These are phyloP conservation scores for Phialocephala subalpina DNA, from an alignment of 2,329 filamentous ascomycete genomes.

Conservation along the genomic window DNA sequence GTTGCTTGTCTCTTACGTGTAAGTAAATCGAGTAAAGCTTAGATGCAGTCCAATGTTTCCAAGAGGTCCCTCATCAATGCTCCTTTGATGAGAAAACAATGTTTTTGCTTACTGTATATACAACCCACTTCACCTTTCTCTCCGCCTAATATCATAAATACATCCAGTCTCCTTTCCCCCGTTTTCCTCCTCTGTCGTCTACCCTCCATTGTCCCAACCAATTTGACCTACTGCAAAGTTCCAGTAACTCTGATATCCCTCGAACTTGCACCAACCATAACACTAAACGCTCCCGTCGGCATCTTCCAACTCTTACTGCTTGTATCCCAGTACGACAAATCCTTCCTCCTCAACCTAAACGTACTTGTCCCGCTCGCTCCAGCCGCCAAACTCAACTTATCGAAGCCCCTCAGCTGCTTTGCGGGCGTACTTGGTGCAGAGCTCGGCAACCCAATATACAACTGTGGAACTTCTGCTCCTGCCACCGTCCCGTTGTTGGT, in stretches of 20 bases:
- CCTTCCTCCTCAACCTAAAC: constrained; percentile 48
- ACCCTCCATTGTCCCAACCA: neutral
- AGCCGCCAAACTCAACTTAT: constrained; percentile 59
- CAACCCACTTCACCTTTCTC: neutral
- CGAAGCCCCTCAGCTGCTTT: constrained; percentile 70
- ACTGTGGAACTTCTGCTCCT: constrained; percentile 62
- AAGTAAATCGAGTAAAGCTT: too few species aligned
- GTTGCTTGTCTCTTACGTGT: too few species aligned
- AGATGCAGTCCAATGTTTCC: too few species aligned
- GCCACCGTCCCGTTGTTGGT: constrained; percentile 66
- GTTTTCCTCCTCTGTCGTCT: too few species aligned
- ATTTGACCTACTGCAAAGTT: constrained; percentile 14
- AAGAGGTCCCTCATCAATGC: too few species aligned
- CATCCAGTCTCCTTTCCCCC: neutral
- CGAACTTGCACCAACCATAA: constrained; percentile 38
- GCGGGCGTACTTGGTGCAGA: constrained; percentile 53
- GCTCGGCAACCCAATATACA: constrained; percentile 49
- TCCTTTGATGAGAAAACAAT: neutral
- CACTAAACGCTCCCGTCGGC: constrained; percentile 35
- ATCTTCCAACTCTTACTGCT: constrained; percentile 64
- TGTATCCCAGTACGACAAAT: constrained; percentile 72
- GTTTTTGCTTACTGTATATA: neutral
- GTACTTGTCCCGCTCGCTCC: constrained; percentile 53
- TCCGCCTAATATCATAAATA: neutral
- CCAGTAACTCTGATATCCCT: constrained; percentile 39